Base-by-base conservation (phyloP, 2,329 filamentous ascomycete species). In the Botrytis pseudocinerea region DNA sequence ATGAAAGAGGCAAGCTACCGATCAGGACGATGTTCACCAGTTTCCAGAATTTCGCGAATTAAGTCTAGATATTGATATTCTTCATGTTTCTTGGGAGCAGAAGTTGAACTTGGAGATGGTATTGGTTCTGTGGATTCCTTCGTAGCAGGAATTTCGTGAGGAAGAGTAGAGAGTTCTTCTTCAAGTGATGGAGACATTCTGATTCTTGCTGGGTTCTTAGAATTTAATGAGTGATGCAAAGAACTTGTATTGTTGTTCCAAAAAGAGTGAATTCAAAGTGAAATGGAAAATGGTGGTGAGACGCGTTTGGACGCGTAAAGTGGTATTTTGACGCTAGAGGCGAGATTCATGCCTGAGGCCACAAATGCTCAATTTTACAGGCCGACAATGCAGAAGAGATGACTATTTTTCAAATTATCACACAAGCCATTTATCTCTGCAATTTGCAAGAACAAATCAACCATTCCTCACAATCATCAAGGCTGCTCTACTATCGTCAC, bases 1-100 rank as follows among this genome's bases (percentile, higher is more conserved):
- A 20, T 12, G 8, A 22, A 16, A 18, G 8, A 3, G 9, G 3
- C 0, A 16, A 48, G n/a, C 20, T 73, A 93, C 91, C 93, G 88
- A 82, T 99, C 96, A 46, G 94, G 94, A 28, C 96, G 91, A 81
- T 94, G 91, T 82, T 99, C 96, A 79, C 96, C 96, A 40, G 89
- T 84, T 25, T 90, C 85, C 25, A 99, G 87, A 79, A 98, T 98
- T 77, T 93, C 89, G 77, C 90, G 91, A 75, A 98, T 94, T 40
- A 99, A 88, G 78, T 95, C 88, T 74, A 99, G 90, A 82, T 99
- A 99, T 83, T 98, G 96, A 80, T 94, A 86, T 84, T 99, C 96
- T 85, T 98, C 95, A 80, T 97, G 94, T 42, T 20, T 59, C 28
- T 57, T 69, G 7, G 48, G 40, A 25, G 48, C 32, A 32, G 48